phyloP scores from a whole-genome alignment of 345 rosid genomes.

The Salix exigua region DNA sequence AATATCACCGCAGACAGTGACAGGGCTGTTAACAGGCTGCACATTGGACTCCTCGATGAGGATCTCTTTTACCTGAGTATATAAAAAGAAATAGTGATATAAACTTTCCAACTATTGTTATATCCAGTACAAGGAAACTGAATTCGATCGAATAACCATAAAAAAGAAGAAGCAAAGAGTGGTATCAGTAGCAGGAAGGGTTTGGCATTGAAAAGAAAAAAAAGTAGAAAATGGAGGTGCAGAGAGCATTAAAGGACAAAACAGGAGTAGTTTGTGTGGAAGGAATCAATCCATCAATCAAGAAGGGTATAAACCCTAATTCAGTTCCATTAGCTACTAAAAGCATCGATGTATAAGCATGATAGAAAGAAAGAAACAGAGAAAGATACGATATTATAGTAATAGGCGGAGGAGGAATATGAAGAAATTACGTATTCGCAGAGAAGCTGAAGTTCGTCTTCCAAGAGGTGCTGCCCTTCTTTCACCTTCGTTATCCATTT shows the following conservation, averaged over 20 bases:
- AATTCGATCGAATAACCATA: background rate
- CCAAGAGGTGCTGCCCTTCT: constrained; percentile 89
- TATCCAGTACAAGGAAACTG: background rate
- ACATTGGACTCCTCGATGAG: constrained; percentile 98
- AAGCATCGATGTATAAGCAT: background rate
- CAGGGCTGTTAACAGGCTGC: constrained; percentile 99
- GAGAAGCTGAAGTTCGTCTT: constrained; percentile 96
- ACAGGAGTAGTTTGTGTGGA: background rate
- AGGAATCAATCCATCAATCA: background rate
- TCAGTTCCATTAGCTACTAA: background rate
- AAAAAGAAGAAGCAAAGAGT: background rate
- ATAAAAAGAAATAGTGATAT: background rate
- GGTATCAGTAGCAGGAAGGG: background rate
- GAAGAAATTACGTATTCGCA: constrained; percentile 75
- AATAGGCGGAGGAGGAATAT: background rate
- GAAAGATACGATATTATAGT: background rate
- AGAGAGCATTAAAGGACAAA: background rate
- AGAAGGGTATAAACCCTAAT: background rate
- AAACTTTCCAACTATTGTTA: background rate
- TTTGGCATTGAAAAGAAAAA: too few species aligned
- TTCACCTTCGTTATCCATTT: constrained; percentile 95
- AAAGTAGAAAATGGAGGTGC: background rate
- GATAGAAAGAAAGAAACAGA: background rate
- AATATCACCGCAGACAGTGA: constrained; percentile 97
- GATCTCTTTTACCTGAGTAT: constrained; percentile 83